Conservation (phyloP, 2,329 filamentous ascomycete species). For the Arachnopeziza araneosa region DNA sequence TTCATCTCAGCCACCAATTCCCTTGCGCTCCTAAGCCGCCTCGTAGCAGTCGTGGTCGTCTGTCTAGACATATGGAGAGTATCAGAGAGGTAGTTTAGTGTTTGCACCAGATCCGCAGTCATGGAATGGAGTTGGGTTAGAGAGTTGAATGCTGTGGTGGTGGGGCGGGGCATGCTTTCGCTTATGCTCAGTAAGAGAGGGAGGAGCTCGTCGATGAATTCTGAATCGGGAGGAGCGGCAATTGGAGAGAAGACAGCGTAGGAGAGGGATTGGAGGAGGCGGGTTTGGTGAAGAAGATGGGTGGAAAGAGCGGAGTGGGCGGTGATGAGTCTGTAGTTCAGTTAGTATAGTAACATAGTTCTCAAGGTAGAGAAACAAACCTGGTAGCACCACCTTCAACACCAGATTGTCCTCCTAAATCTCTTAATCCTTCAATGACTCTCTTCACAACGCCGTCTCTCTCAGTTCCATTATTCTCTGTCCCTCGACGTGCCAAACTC, state of each 20-base stretch:
- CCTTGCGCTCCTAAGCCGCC: conserved; percentile 73
- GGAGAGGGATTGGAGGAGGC: conserved; percentile 66
- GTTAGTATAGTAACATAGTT: background rate
- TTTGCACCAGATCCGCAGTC: conserved; percentile 69
- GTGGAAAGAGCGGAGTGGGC: conserved; percentile 70
- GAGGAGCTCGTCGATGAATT: conserved; percentile 63
- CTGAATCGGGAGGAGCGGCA: conserved; percentile 54
- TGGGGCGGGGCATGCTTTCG: conserved; percentile 60
- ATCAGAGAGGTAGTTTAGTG: conserved; percentile 81
- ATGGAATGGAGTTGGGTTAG: conserved; percentile 63
- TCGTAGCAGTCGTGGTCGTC: conserved; percentile 72
- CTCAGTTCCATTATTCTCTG: conserved; percentile 59
- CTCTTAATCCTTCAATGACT: conserved; percentile 63
- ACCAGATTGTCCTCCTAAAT: conserved; percentile 66
- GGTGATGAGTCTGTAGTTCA: conserved; percentile 57
- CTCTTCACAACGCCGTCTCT: conserved; percentile 62
- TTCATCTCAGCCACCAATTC: conserved; percentile 83
- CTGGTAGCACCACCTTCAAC: conserved; percentile 68
- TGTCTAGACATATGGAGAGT: conserved; percentile 92
- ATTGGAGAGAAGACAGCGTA: conserved; percentile 67
- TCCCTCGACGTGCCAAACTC: conserved; percentile 59
- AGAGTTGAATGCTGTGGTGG: conserved; percentile 58
- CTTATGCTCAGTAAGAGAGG: conserved; percentile 61
- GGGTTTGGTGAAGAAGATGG: conserved; percentile 69
- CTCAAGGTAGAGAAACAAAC: conserved; percentile 37